Percentiles rank a stretch among this genome's conserved stretches.
Conservation (phyloP, 805 yeast species). For the Candida michaelii region DNA sequence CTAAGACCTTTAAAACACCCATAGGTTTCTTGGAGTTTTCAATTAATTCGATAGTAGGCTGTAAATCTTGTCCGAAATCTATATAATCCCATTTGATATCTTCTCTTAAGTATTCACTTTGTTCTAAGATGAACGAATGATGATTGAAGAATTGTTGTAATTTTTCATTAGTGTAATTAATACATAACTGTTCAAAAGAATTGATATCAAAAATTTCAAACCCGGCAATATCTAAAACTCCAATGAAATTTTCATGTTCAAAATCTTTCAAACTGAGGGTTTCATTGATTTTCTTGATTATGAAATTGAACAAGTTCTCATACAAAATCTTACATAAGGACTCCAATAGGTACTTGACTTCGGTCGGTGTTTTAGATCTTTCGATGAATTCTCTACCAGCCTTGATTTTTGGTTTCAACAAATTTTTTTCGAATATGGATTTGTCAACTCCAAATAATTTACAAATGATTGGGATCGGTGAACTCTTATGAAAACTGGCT, state of each 20-base stretch:
- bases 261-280: constrained; percentile 40
- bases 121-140: constrained; percentile 60
- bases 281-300: constrained; percentile 74
- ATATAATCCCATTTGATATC: constrained; percentile 70
- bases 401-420: constrained; percentile 78
- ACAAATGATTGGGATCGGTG: constrained; percentile 52
- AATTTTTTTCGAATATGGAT: constrained; percentile 51
- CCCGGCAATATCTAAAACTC: constrained; percentile 62
- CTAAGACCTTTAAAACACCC: constrained; percentile 82
- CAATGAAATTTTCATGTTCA: constrained; percentile 43
- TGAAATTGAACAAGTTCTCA: constrained; percentile 75
- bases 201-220: constrained; percentile 59
- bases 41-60: constrained; percentile 89
- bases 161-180: constrained; percentile 60
- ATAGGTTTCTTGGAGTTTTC: constrained; percentile 58
- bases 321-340: constrained; percentile 86
- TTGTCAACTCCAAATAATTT: constrained; percentile 63
- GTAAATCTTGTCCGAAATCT: constrained; percentile 92
- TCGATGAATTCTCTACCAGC: constrained; percentile 88
- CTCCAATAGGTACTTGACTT: constrained; percentile 78
- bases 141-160: constrained; percentile 63
- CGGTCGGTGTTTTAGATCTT: constrained; percentile 74
- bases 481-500: constrained; percentile 60
- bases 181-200: constrained; percentile 61
- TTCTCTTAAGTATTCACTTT: constrained; percentile 58